Evolutionary conservation across 2,329 filamentous ascomycete genomes (phyloP), one percentile per base, ranked within the genome.

Genomic region (Microcera coccophila): DNA sequence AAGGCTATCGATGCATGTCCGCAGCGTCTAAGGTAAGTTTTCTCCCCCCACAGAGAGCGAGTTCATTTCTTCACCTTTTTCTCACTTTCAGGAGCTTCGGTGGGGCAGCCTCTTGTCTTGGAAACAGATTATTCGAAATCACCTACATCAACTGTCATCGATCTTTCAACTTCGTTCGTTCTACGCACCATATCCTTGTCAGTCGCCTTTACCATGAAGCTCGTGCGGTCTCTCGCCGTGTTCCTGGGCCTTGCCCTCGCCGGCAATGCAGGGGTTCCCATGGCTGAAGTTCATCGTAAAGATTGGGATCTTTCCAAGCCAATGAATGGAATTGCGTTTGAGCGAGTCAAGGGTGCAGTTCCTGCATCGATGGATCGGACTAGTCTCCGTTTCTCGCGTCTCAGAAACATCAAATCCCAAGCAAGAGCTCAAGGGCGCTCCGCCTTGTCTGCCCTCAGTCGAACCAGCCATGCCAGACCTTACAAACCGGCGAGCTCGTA

Each of bases 321-420:
- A 12, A 54, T 70, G 39, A 66, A 68, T 19, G 67, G 65, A 8
- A 53, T 71, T 47, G 57, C 52, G 18, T 69, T 71, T 42, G 56
- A 69, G 45, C 54, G 61, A 24, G 56, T 58, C 44, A 62, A 61
- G 33, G 62, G 60, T 3, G 14, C 58, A 18, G 42, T 54, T 1
- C 29, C 50, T 12, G 57, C 60, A 8, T 57, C 53, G 0, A 37
- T 42, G 4, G 67, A 71, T 21, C 50, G 50, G 7, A 46, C 52
- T 4, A 59, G 63, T 1, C 38, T 48, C 18, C 60, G 54, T 7
- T 57, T 62, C 18, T 69, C 69, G 9, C 57, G 57, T 19, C 60
- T 72, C 19, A 61, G 54, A 36, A 57, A 51, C 20, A 48, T 69
- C 39, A 60, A 59, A 20, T 15, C 19, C 14, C 43, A 39, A 43